Base-by-base conservation (phyloP, 1,284 basidiomycete genomes). In the Gomphus bonarii region DNA sequence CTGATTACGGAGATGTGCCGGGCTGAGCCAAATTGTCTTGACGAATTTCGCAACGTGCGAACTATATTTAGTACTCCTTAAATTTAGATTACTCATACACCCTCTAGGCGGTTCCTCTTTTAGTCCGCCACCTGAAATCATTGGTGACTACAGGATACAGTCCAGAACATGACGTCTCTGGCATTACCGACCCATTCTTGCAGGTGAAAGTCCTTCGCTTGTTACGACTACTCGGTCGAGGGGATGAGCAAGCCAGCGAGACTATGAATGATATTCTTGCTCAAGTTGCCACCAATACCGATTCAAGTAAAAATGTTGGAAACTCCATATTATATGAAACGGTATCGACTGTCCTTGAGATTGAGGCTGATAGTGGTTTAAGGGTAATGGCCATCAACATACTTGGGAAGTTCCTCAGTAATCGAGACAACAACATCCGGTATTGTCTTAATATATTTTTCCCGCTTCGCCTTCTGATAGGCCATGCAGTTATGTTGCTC, bases 331-430 rank as follows among this genome's bases (percentile, higher is more conserved):
- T 99, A 36, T 99, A 99, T 69, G 97, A 99, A 73, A 95, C 95
- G 0, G 97, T 99, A 2, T 77, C 98, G 61, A 94, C 95, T 7
- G 90, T 99, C n/a, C 78, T 99, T 50, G 95, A 99, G 64, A 99
- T 99, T 61, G 94, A 98, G 67, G 95, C 97, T 8, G 97, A 99
- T 69, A 89, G 84, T 58, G 93, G 94, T 22, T 73, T 99, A 42
- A 84, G 97, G 5, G 95, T 99, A 55, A 98, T 99, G 97, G 97
- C 97, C 0, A 99, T 99, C 73, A 99, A 99, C 69, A 98, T 99
- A 59, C 79, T 99, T 46, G 97, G 97, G 60, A 99, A 98, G 72
- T 99, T 99, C 75, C 75, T 99, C 65, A 88, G 91, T 67, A 99
- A 99, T 72, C 81, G 92, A 33, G 97, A 99, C 70, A 99, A 99